Evolutionary conservation across 2,329 filamentous ascomycete genomes (phyloP), one percentile per base, ranked within the genome.

Genomic region (Hymenoscyphus albidus): DNA sequence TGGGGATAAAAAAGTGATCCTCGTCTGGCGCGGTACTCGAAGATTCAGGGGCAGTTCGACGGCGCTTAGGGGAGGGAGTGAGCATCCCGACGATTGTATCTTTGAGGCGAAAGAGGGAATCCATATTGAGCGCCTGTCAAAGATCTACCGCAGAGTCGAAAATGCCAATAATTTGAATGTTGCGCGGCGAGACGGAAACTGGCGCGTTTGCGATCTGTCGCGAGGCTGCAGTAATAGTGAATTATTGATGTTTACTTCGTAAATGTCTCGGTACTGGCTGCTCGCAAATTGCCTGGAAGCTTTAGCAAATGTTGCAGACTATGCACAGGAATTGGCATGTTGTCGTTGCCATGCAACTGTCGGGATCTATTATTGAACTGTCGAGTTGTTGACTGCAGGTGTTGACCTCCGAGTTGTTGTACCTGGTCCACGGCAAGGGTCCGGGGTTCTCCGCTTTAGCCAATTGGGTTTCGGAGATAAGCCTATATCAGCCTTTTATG

Each of bases 21-120:
- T 57, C 56, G 13, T 62, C 58, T 51, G 54, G 62, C 6, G 57
- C 55, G 16, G 57, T 62, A 4, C 57, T 58, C 12, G 70, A 65
- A n/a, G 68, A 68, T 18, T 59, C 61, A 62, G 69, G 72, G 31
- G 69, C 58, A 18, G 74, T 76, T 27, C 73, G 73, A 44, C 69
- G 74, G 57, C 74, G 74, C 57, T 75, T 74, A 39, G 74, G 74
- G 14, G 74, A 74, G 48, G 74, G 74, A 13, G 74, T 73, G 54
- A 76, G 62, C 58, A 69, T 71, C 18, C 66, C 67, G 35, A 72
- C 59, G 55, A 76, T 56, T 14, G 69, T 69, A 59, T 75, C 72
- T 62, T 68, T 70, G 51, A 76, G 59, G 57, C 63, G 69, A 59
- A 66, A 63, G n/a, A 76, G 55, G 27, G 68, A 63, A 58, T 74